A percentile compares a stretch with the other conserved stretches of the same genome.
Evolutionary conservation across 139 green algal genomes (phyloP).

Genomic region (Desmodesmus armatus): DNA sequence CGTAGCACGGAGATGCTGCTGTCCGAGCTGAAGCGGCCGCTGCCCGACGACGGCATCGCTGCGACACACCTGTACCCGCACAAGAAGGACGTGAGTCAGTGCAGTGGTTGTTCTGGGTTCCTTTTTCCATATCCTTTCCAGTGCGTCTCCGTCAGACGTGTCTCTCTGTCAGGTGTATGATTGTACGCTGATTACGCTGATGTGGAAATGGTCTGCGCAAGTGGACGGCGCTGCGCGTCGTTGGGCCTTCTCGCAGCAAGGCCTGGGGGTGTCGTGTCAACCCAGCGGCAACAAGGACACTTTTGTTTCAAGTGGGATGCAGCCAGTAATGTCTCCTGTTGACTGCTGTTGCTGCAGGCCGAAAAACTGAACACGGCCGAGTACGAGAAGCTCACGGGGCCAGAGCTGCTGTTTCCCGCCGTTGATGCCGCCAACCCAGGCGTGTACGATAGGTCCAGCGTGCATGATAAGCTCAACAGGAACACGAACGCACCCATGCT

Average conservation of each 20-base stretch:
- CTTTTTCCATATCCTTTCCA: too few relatives aligned
- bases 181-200: too few relatives aligned
- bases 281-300: too few relatives aligned
- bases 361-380: not conserved
- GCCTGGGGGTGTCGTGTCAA: too few relatives aligned
- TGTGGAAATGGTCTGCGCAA: too few relatives aligned
- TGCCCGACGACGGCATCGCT: not conserved
- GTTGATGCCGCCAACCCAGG: not conserved
- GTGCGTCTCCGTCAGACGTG: too few relatives aligned
- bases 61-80: conserved; percentile 5
- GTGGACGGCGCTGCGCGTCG: too few relatives aligned
- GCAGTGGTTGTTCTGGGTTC: not conserved
- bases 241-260: too few relatives aligned
- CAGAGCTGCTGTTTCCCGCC: not conserved
- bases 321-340: not conserved
- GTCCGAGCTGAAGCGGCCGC: not conserved
- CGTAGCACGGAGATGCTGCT: not conserved
- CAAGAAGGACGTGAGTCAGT: not conserved
- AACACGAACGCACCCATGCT: not conserved
- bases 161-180: too few relatives aligned
- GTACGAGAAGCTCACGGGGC: not conserved
- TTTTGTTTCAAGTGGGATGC: too few relatives aligned
- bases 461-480: not conserved
- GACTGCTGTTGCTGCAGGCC: not conserved
- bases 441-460: not conserved